Base-by-base conservation (phyloP, 495 filamentous ascomycete species). In the Penicillium soppii region DNA sequence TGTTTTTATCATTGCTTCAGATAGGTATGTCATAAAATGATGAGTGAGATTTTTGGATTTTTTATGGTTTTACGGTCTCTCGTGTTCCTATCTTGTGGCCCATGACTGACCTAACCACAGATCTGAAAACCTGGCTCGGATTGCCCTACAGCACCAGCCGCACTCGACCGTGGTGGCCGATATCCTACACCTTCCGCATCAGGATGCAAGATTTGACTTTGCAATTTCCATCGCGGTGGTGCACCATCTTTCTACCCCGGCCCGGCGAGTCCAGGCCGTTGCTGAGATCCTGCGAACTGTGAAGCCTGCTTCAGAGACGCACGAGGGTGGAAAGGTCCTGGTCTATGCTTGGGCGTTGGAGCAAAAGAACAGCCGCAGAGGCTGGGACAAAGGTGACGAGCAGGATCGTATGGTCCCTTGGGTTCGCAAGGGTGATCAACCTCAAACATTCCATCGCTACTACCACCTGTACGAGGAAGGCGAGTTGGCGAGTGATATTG, bases 291-390 rank as follows among this genome's bases (percentile, higher is more conserved):
- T 97, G 57, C 78, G 82, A 46, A 83, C 83, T 41, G 74, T 96
- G 52, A 81, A 70, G 53, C 70, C 65, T 15, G 46, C 65, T 17
- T 64, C 60, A 16, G 58, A 58, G 43, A 50, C 50, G 15, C 42
- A 54, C 27, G 61, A 58, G 27, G 75, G 74, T 9, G 90, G 91
- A 10, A 84, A 77, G 63, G 83, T 88, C 15, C 69, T 98, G 52
- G 77, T 97, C 20, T 95, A 92, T 65, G 94, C 92, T n/a, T 98
- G 94, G 94, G 94, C 94, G 2, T 77, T 98, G 20, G 94, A 98
- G 72, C 94, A 98, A 68, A 87, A 88, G 66, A 73, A 71, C 52
- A 96, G 91, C 65, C 86, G 95, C 48, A 76, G 94, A 59, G 94
- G 94, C 16, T 98, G 92, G 94, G 87, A 90, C 54, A 88, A 91